Evolutionary conservation across 768 basidiomycete genomes (phyloP).

Genomic region (Amanita molliuscula): DNA sequence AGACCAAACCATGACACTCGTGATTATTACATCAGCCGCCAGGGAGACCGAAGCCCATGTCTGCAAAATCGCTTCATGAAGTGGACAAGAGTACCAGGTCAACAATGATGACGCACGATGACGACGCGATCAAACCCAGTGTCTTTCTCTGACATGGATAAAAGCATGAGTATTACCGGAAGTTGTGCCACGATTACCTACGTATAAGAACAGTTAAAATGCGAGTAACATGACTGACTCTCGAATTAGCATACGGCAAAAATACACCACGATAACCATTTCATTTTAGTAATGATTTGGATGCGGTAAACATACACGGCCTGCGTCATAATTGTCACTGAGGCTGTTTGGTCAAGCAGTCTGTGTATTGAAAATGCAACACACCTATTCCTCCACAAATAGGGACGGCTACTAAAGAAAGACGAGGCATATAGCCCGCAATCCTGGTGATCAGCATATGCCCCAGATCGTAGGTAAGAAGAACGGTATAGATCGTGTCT

Average conservation of each 20-base stretch:
- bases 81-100: background rate
- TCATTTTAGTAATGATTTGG: background rate
- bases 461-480: background rate
- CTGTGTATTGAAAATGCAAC: background rate
- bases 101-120: background rate
- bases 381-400: background rate
- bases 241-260: background rate
- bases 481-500: constrained; percentile 8
- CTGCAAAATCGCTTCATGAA: background rate
- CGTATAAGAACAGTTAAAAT: background rate
- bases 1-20: constrained; percentile 19
- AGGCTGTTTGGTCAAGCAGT: background rate
- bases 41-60: constrained; percentile 22
- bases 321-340: background rate
- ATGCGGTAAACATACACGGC: background rate
- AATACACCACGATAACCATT: background rate
- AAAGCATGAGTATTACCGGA: too few species aligned
- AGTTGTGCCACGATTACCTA: background rate
- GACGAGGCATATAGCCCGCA: background rate
- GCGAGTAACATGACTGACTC: too few species aligned
- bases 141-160: too few species aligned
- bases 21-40: constrained; percentile 20
- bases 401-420: background rate
- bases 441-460: background rate
- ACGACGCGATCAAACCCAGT: background rate